phyloP scores from a whole-genome alignment of 169 alveolate species.

The Neospora caninum region DNA sequence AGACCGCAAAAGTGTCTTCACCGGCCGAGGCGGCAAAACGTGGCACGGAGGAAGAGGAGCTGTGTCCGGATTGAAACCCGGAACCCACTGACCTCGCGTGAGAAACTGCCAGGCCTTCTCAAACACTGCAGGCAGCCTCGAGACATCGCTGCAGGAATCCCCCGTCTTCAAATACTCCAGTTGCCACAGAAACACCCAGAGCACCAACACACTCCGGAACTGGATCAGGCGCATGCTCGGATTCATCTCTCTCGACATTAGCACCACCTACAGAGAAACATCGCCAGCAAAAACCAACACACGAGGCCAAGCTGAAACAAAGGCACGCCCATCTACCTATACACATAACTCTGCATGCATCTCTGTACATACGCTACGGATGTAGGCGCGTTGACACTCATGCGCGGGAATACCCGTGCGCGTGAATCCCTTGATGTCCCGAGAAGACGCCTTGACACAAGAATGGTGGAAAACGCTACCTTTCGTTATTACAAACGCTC shows the following conservation, averaged over 20 bases:
- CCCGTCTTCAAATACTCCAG: neutral
- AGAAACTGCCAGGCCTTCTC: neutral
- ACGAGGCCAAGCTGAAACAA: neutral
- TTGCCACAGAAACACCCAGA: slow-evolving; percentile 22
- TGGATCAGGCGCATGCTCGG: neutral
- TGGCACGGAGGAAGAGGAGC: neutral
- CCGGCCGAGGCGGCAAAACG: neutral
- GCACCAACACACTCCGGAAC: slow-evolving; percentile 6
- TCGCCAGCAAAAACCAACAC: neutral
- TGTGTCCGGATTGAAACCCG: neutral
- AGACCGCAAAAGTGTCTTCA: neutral
- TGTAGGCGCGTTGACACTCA: neutral
- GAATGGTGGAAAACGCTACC: too few species aligned
- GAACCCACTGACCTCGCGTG: slow-evolving; percentile 2
- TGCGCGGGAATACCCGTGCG: neutral
- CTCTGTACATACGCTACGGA: neutral
- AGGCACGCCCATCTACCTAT: neutral
- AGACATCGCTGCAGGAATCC: neutral
- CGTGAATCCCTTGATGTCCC: too few species aligned
- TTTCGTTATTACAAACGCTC: too few species aligned
- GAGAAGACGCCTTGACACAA: too few species aligned
- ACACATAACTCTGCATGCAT: neutral
- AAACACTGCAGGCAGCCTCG: neutral
- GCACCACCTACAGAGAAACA: neutral
- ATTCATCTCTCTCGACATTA: neutral